Evolutionary conservation across 2,329 filamentous ascomycete genomes (phyloP), one percentile per base, ranked within the genome.

Genomic region (Aspergillus fischeri): DNA sequence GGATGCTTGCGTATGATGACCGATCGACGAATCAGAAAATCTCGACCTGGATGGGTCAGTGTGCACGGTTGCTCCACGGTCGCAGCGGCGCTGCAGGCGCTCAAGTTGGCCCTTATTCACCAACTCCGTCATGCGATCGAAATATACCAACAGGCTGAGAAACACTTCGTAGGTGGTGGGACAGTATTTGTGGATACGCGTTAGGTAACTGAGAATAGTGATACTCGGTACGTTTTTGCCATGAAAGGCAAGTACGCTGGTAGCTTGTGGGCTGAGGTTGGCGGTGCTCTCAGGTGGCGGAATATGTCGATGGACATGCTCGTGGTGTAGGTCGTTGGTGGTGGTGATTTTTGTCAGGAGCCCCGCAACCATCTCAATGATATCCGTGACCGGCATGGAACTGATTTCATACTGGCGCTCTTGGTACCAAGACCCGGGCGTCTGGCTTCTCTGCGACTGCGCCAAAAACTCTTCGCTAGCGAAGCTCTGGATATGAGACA

Each of bases 141-240:
- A 99, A 75, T 97, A 99, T 32, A 99, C 92, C 55, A 99, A 78
- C 67, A 99, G 77, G 71, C 92, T 97, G 59, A 99, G 78, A 70
- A 99, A 99, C 0, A 99, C 94, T 75, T 99, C 94, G 72, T 96
- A 99, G 0, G 94, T 97, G 5, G 94, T 97, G 0, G 94, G 94
- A 69, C 94, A 99, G 77, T 99, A 99, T 78, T 97, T 97, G 78
- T 99, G 93, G 71, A 99, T 97, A 59, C 94, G 87, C 67, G 88
- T 93, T 53, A 99, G 79, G 69, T 99, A 99, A 81, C 92, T 97
- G 59, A 96, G 80, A 60, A 99, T 97, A 21, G 92, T 96, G 67
- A 99, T 99, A 70, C 90, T 94, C 1, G 94, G 94, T 10, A 97
- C 90, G 64, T 99, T 99, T 77, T 97, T 97, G 64, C 94, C 94